Evolutionary conservation across 2,329 filamentous ascomycete species (phyloP).

Genomic region (Curvularia spicifera): DNA sequence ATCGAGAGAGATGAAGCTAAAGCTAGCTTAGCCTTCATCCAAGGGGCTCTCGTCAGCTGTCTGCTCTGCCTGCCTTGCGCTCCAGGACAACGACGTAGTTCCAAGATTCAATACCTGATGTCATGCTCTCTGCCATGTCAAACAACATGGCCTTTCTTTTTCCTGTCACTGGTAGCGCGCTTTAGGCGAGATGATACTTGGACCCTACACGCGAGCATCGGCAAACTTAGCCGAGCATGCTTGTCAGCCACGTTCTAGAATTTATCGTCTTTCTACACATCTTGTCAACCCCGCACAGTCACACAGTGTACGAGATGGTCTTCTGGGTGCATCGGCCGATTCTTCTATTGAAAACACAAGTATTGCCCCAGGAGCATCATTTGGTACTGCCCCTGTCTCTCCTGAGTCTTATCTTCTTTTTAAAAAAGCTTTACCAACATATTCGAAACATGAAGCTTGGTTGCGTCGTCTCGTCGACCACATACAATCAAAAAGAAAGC

Average conservation of each 20-base stretch:
- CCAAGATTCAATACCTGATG: slow-evolving; percentile 11
- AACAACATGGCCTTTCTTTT: slow-evolving; percentile 43
- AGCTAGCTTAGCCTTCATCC: slow-evolving; percentile 31
- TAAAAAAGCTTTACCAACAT: not conserved
- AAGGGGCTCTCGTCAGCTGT: slow-evolving; percentile 36
- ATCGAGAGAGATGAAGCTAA: slow-evolving; percentile 29
- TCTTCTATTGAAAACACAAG: not conserved
- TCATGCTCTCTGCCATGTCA: slow-evolving; percentile 45
- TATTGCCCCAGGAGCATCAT: not conserved
- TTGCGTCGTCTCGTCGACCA: not conserved
- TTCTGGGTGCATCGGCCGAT: not conserved
- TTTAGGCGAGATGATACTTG: slow-evolving; percentile 40
- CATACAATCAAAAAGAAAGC: not conserved
- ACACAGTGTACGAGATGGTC: not conserved
- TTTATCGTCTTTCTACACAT: not conserved
- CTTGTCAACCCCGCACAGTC: not conserved
- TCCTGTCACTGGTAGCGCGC: slow-evolving; percentile 38
- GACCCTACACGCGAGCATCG: slow-evolving; percentile 32
- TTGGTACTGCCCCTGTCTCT: not conserved
- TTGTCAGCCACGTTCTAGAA: slow-evolving; percentile 25
- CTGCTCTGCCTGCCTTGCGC: slow-evolving; percentile 29
- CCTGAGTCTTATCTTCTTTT: not conserved
- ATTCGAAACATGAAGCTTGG: not conserved
- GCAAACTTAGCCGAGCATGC: slow-evolving; percentile 33
- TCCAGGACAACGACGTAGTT: not conserved